These are phyloP conservation scores for Verticillium longisporum DNA, from an alignment of 2,329 filamentous ascomycete species.

Conservation along the genomic window DNA sequence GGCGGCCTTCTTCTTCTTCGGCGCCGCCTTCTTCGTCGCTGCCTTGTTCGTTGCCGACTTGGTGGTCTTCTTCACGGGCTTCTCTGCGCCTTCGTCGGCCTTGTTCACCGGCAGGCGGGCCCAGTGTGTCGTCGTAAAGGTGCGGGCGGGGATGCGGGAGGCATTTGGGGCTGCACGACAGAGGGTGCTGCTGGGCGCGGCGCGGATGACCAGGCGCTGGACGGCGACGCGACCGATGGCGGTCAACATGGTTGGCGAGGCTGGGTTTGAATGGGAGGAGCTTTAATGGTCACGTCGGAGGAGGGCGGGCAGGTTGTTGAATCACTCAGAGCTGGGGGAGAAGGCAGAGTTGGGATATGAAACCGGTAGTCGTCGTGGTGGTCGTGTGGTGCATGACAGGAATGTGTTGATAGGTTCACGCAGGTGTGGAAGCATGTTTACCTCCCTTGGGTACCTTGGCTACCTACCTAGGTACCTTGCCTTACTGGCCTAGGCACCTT, in stretches of 20 bases:
- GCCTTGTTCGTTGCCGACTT: neutral
- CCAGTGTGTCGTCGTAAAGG: slow-evolving; percentile 23
- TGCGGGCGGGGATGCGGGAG: slow-evolving; percentile 12
- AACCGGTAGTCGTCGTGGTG: neutral
- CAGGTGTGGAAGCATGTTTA: too few relatives aligned
- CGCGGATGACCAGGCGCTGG: slow-evolving; percentile 23
- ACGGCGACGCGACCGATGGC: slow-evolving; percentile 30
- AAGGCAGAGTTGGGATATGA: neutral
- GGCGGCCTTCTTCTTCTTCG: slow-evolving; percentile 7
- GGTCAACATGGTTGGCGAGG: slow-evolving; percentile 29
- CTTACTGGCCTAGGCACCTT: too few relatives aligned
- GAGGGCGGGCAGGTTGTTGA: neutral
- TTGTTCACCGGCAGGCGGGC: slow-evolving; percentile 16
- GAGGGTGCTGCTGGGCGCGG: slow-evolving; percentile 15
- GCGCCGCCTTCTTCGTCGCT: slow-evolving; percentile 5
- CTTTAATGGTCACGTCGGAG: neutral
- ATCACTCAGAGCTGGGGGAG: neutral
- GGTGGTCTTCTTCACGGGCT: slow-evolving; percentile 13
- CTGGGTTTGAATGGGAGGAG: neutral
- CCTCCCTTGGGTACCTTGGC: too few relatives aligned
- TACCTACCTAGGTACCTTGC: too few relatives aligned
- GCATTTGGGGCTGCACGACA: slow-evolving; percentile 11
- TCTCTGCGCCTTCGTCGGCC: slow-evolving; percentile 14
- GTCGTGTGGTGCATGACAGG: slow-evolving; percentile 1
- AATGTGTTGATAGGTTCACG: too few relatives aligned